Conservation (phyloP, 345 rosid species). For the Citrus unshiu region DNA sequence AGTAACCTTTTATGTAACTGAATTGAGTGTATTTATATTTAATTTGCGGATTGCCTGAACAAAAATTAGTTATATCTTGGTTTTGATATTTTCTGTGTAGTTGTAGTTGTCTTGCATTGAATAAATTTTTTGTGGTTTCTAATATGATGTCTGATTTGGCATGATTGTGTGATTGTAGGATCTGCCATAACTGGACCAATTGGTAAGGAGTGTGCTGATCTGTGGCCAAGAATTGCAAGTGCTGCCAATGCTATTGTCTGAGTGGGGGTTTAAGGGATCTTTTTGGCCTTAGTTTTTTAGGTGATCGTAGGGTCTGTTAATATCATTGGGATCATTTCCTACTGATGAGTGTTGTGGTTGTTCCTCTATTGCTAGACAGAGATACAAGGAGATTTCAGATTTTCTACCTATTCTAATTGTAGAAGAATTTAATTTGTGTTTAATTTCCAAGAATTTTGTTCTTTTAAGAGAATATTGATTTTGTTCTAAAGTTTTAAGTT, state of each 20-base stretch:
- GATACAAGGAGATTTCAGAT: background rate
- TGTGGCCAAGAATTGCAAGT: slow-evolving; percentile 86
- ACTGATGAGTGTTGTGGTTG: background rate
- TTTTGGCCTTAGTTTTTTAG: background rate
- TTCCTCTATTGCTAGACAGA: background rate
- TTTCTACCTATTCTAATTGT: background rate
- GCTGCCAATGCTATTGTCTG: slow-evolving; percentile 69
- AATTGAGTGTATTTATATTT: background rate
- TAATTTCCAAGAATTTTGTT: background rate
- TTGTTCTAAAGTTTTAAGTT: background rate
- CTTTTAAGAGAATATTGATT: background rate
- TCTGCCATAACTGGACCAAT: slow-evolving; percentile 64
- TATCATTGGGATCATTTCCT: background rate
- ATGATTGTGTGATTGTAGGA: slow-evolving; percentile 21
- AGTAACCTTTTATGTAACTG: background rate
- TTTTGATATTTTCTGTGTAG: background rate
- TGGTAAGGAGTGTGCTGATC: slow-evolving; percentile 69
- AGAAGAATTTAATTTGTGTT: background rate
- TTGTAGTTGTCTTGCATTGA: background rate
- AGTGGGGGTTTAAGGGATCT: background rate
- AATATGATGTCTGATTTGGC: background rate
- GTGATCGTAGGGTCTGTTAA: background rate
- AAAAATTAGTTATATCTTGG: background rate
- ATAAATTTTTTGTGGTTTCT: background rate
- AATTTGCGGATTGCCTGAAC: background rate